Conservation (phyloP, 768 basidiomycete species). For the Boletus vermiculosoides region DNA sequence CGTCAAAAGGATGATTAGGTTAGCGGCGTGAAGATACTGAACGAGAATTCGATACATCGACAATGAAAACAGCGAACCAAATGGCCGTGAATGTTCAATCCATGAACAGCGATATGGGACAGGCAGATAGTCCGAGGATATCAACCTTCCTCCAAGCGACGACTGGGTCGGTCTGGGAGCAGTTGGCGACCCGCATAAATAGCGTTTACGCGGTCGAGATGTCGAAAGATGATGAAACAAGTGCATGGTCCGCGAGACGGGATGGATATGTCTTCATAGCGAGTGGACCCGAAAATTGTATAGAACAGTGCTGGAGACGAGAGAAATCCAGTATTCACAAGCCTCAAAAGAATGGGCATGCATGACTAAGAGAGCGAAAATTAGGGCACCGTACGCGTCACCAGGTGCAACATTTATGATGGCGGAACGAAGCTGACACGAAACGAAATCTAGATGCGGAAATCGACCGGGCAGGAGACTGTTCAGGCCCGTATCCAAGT, state of each 20-base stretch:
- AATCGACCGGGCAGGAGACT: slow-evolving; percentile 8
- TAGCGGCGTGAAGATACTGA: slow-evolving; percentile 33
- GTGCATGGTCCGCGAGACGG: slow-evolving; percentile 49
- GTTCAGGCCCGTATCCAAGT: slow-evolving; percentile 50
- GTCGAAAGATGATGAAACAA: slow-evolving; percentile 30
- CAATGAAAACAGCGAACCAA: slow-evolving; percentile 28
- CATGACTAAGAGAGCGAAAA: slow-evolving; percentile 40
- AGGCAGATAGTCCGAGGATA: slow-evolving; percentile 33
- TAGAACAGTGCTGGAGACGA: slow-evolving; percentile 25
- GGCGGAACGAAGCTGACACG: slow-evolving; percentile 19
- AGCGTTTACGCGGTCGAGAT: slow-evolving; percentile 31
- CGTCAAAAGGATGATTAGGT: slow-evolving; percentile 38
- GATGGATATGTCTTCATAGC: slow-evolving; percentile 62
- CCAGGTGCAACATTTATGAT: slow-evolving; percentile 33
- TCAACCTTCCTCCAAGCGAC: slow-evolving; percentile 27
- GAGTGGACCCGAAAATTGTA: slow-evolving; percentile 25
- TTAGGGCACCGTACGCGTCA: slow-evolving; percentile 36
- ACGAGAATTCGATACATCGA: slow-evolving; percentile 34
- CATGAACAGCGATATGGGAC: slow-evolving; percentile 35
- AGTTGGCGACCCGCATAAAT: slow-evolving; percentile 30
- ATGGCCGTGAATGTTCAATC: slow-evolving; percentile 34
- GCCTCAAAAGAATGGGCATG: slow-evolving; percentile 33
- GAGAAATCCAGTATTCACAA: slow-evolving; percentile 38
- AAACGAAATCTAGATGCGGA: slow-evolving; percentile 29
- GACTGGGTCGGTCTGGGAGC: slow-evolving; percentile 22